Evolutionary conservation across 1,139 yeast species (phyloP).

Genomic region (Sugiyamaella grinbergsii): DNA sequence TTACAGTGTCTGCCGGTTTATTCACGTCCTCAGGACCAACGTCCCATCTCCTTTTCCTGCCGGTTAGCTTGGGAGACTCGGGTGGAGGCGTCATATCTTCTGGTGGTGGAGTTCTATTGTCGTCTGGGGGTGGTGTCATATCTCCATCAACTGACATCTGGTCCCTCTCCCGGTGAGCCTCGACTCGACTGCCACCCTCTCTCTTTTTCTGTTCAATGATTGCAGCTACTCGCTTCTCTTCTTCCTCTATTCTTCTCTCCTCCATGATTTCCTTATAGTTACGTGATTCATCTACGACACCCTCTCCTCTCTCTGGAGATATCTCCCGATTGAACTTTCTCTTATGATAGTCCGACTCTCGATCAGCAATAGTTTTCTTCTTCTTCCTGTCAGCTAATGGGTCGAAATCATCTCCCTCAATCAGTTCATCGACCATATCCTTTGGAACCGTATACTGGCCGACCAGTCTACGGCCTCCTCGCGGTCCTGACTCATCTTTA

Average conservation of each 20-base stretch:
- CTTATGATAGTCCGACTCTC: constrained; percentile 49
- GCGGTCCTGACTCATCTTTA: not conserved
- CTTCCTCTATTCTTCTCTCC: constrained; percentile 40
- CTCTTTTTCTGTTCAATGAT: constrained; percentile 32
- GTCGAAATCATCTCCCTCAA: constrained; percentile 44
- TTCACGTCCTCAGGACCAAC: constrained; percentile 38
- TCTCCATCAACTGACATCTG: constrained; percentile 29
- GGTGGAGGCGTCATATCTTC: constrained; percentile 21
- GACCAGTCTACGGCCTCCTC: constrained; percentile 26
- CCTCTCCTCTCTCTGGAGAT: constrained; percentile 36
- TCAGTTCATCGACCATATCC: constrained; percentile 37
- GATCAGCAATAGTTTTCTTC: constrained; percentile 40
- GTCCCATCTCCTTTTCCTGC: constrained; percentile 44
- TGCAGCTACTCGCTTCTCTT: constrained; percentile 38
- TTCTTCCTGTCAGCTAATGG: constrained; percentile 41
- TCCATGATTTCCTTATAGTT: constrained; percentile 38
- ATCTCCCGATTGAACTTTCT: constrained; percentile 44
- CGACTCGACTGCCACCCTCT: constrained; percentile 14
- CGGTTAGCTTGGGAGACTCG: constrained; percentile 27
- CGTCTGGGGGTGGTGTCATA: constrained; percentile 25
- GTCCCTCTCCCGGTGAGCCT: constrained; percentile 22
- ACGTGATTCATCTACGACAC: constrained; percentile 19
- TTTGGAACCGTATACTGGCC: constrained; percentile 42
- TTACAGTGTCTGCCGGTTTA: not conserved
- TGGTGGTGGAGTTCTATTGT: constrained; percentile 27